A percentile compares a stretch with the other conserved stretches of the same genome.
These are phyloP conservation scores for Starmera quercuum DNA, from an alignment of 805 yeast genomes.

Conservation along the genomic window DNA sequence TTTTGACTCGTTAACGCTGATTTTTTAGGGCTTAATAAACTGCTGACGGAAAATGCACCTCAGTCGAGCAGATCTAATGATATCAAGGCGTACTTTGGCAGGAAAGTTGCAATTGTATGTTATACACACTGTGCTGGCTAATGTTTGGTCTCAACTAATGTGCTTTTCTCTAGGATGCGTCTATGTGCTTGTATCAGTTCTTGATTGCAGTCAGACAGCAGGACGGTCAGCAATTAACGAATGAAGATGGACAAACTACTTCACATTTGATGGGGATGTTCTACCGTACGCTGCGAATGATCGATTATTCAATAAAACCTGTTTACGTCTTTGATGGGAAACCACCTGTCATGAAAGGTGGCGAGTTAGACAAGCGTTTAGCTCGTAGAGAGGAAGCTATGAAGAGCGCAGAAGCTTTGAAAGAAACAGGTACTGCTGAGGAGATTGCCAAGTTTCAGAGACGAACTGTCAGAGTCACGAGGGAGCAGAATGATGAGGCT, in stretches of 20 bases:
- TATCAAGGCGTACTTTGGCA: constrained; percentile 80
- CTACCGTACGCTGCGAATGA: constrained; percentile 84
- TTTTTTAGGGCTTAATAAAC: constrained; percentile 65
- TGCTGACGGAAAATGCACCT: constrained; percentile 88
- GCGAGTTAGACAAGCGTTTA: constrained; percentile 82
- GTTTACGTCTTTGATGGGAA: constrained; percentile 96
- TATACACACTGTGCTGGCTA: background rate
- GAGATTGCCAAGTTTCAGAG: constrained; percentile 73
- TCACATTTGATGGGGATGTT: constrained; percentile 96
- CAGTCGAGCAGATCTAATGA: constrained; percentile 68
- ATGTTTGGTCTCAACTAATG: background rate
- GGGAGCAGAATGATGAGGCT: constrained; percentile 92
- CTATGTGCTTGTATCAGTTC: constrained; percentile 95
- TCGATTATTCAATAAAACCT: constrained; percentile 92
- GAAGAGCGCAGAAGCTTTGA: constrained; percentile 62
- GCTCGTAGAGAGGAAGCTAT: constrained; percentile 78
- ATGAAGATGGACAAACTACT: constrained; percentile 85
- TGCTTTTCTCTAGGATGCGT: constrained; percentile 53
- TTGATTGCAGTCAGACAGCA: constrained; percentile 93
- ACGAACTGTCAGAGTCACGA: constrained; percentile 81
- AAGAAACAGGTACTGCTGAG: constrained; percentile 74
- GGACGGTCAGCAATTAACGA: constrained; percentile 90
- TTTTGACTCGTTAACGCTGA: too few relatives aligned
- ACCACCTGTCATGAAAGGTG: constrained; percentile 91
- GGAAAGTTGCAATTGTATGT: constrained; percentile 86